Conservation (phyloP, 768 basidiomycete genomes). For the Amanita brunnescens region DNA sequence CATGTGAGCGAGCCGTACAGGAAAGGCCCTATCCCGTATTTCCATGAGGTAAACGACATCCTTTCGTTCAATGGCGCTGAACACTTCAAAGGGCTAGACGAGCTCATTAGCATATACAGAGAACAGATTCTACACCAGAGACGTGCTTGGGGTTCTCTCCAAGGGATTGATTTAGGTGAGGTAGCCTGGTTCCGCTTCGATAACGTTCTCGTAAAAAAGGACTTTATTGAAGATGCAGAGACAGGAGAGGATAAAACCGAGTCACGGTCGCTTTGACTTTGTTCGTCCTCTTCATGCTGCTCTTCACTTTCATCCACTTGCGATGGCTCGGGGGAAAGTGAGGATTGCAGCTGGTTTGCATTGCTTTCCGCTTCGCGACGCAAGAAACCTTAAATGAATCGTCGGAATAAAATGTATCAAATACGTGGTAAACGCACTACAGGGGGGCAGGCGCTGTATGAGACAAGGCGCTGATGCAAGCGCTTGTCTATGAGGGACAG, state of each 20-base stretch:
- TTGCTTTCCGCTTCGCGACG: constrained; percentile 57
- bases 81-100: constrained; percentile 46
- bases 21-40: constrained; percentile 70
- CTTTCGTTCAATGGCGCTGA: constrained; percentile 78
- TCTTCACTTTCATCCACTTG: constrained; percentile 13
- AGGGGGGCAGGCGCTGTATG: constrained; percentile 61
- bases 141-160: constrained; percentile 22
- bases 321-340: constrained; percentile 9
- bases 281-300: constrained; percentile 14
- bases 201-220: constrained; percentile 21
- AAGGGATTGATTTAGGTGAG: constrained; percentile 11
- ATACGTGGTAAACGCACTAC: constrained; percentile 31
- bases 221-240: constrained; percentile 25
- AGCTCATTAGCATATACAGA: constrained; percentile 13
- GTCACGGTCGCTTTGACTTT: background rate
- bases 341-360: constrained; percentile 30
- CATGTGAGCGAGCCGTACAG: constrained; percentile 38
- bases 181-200: constrained; percentile 11
- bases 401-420: constrained; percentile 4
- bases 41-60: constrained; percentile 82
- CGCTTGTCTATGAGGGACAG: constrained; percentile 26
- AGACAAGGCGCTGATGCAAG: constrained; percentile 47
- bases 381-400: constrained; percentile 45
- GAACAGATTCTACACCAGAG: constrained; percentile 11
- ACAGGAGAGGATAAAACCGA: constrained; percentile 14